Conservation (phyloP, 768 basidiomycete species). For the Rhizopogon roseolus region DNA sequence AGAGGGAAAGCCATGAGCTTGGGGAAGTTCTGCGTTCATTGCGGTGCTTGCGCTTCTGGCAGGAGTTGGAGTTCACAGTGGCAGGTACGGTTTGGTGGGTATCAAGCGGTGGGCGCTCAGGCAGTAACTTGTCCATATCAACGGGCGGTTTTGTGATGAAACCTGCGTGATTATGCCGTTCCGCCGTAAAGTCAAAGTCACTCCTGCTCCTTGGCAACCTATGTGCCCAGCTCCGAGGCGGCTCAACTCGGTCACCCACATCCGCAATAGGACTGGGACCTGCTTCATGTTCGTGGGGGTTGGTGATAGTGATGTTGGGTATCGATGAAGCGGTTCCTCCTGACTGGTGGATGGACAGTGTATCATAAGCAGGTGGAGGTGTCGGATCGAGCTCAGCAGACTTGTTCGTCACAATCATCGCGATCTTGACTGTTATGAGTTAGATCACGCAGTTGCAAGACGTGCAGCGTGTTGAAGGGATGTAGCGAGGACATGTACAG, state of each 20-base stretch:
- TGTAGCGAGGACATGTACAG: no score
- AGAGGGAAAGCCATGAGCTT: constrained; percentile 24
- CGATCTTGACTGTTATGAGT: not conserved
- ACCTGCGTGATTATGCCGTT: not conserved
- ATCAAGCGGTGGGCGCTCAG: not conserved
- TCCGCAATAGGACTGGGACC: not conserved
- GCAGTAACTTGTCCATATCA: not conserved
- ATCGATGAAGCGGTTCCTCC: not conserved
- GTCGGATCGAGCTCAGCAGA: not conserved
- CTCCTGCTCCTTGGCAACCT: not conserved
- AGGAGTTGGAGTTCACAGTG: no score
- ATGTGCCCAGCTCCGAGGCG: not conserved
- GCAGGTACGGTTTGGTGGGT: no score
- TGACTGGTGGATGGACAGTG: not conserved
- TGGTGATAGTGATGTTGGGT: not conserved
- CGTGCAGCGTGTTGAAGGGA: no score
- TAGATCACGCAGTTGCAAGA: no score
- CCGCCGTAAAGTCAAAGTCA: not conserved
- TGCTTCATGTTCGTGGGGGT: not conserved
- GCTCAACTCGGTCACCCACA: not conserved
- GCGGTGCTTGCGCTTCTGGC: not conserved
- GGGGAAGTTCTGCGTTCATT: not conserved
- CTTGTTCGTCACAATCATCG: not conserved
- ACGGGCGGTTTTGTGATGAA: not conserved
- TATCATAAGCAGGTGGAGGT: not conserved